phyloP scores from a whole-genome alignment of 768 basidiomycete species.

The Leccinellum albellum region DNA sequence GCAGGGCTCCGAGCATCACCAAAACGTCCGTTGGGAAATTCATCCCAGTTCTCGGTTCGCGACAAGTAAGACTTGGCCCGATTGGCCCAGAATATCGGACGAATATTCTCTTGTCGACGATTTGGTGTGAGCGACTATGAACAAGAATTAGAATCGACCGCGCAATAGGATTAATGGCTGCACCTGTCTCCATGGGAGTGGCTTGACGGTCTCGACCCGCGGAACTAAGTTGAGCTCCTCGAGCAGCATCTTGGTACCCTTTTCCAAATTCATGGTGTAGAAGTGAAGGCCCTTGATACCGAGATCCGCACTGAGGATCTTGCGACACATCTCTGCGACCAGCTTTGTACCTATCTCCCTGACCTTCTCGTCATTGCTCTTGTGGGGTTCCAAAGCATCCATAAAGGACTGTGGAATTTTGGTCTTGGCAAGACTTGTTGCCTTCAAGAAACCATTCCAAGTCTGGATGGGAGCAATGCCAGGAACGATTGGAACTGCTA shows the following conservation, averaged over 20 bases:
- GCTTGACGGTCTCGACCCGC: constrained; percentile 86
- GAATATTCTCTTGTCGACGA: constrained; percentile 86
- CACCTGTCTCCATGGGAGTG: constrained; percentile 96
- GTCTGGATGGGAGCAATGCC: constrained; percentile 96
- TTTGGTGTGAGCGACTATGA: constrained; percentile 84
- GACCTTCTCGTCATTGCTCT: constrained; percentile 92
- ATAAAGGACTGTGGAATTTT: constrained; percentile 71
- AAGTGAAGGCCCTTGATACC: constrained; percentile 91
- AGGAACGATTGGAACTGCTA: constrained; percentile 85
- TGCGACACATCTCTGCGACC: constrained; percentile 90
- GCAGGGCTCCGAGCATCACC: constrained; percentile 97
- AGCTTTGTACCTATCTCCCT: constrained; percentile 89
- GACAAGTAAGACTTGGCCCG: constrained; percentile 91
- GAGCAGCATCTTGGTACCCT: constrained; percentile 90
- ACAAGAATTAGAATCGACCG: constrained; percentile 1
- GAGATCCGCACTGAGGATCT: constrained; percentile 73
- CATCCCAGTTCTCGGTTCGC: constrained; percentile 98
- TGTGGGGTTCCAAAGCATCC: constrained; percentile 78
- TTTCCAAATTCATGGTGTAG: constrained; percentile 97
- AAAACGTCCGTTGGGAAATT: constrained; percentile 98
- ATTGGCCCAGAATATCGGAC: constrained; percentile 99
- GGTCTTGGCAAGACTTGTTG: constrained; percentile 75
- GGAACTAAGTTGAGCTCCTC: constrained; percentile 89
- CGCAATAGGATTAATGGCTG: constrained; percentile 13
- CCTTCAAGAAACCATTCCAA: constrained; percentile 90